Evolutionary conservation across 306 rosid species (phyloP).

Genomic region (Geum urbanum): DNA sequence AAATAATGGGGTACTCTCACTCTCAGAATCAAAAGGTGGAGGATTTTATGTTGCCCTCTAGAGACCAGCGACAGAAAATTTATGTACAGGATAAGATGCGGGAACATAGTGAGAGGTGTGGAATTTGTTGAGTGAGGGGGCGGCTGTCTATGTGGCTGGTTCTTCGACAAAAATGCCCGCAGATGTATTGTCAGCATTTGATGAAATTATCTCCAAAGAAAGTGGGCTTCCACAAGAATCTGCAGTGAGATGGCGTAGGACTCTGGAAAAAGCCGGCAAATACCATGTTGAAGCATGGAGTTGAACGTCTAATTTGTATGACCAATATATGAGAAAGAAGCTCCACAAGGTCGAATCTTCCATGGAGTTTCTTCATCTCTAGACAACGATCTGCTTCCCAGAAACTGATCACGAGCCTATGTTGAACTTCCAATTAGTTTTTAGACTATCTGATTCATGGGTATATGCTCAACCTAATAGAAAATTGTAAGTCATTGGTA

Average conservation of each 20-base stretch:
- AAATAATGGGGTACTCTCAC: conserved; percentile 63
- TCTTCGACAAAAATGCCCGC: conserved; percentile 92
- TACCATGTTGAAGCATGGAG: conserved; percentile 88
- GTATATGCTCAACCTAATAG: background rate
- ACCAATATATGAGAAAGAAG: background rate
- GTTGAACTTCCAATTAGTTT: background rate
- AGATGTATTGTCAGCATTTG: conserved; percentile 71
- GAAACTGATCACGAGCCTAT: background rate
- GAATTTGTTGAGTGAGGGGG: conserved; percentile 66
- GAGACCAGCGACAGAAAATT: conserved; percentile 76
- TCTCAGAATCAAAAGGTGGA: conserved; percentile 74
- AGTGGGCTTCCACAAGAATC: conserved; percentile 55
- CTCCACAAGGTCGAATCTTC: background rate
- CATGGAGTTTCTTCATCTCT: background rate
- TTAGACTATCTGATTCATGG: background rate
- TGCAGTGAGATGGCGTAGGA: conserved; percentile 68
- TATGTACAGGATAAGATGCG: conserved; percentile 87
- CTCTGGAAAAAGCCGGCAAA: conserved; percentile 62
- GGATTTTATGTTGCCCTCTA: conserved; percentile 82
- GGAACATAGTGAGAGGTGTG: conserved; percentile 64
- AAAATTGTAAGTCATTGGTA: background rate
- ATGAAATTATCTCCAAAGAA: conserved; percentile 65
- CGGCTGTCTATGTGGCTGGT: conserved; percentile 80
- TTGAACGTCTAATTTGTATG: conserved; percentile 19
- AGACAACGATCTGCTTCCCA: background rate